Evolutionary conservation across 208 protist species (phyloP), one percentile per base, ranked within the genome.

Genomic region (Acanthamoeba culbertsoni): DNA sequence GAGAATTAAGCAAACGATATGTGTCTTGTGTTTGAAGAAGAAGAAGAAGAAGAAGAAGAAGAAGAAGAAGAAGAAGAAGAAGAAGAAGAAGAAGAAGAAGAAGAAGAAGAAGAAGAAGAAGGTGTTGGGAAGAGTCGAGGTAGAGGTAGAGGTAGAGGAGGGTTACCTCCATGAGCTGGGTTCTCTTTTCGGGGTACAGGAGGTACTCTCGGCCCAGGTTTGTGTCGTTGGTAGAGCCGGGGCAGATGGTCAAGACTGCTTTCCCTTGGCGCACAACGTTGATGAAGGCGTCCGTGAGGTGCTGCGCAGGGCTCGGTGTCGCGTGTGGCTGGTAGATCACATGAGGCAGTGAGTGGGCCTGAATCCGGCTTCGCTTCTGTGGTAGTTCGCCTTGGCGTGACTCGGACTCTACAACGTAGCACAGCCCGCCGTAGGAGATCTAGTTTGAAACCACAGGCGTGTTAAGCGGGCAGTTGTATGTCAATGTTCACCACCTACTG

Each of bases 391-490:
- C 86, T 43, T 92, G 86, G 57, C 20, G 14, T 33, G 57, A 92
- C 40, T 92, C 86, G 5, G 57, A 42, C 46, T 92, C 62, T 40
- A 92, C 86, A 51, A 92, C 86, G 28, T 92, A 92, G 86, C 57
- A 92, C 59, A 92, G 10, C 10, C 86, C 86, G 14, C 86, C 86
- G 33, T 92, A 75, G 26, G 43, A 51, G 6, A 42, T 75, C 86
- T 92, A 10, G n/a, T n/a, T n/a, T 40, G 10, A 43, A 31, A 33
- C 55, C 4, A 62, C 55, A 62, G 20, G 20, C 8, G 8, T 62
- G 16, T 62, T 5, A n/a, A n/a, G n/a, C n/a, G n/a, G n/a, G n/a
- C n/a, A n/a, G n/a, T n/a, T n/a, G n/a, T n/a, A n/a, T n/a, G n/a
- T n/a, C n/a, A n/a, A n/a, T n/a, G n/a, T n/a, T n/a, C n/a, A n/a